Evolutionary conservation across 768 basidiomycete genomes (phyloP).

Genomic region (Austroboletus eburneus): DNA sequence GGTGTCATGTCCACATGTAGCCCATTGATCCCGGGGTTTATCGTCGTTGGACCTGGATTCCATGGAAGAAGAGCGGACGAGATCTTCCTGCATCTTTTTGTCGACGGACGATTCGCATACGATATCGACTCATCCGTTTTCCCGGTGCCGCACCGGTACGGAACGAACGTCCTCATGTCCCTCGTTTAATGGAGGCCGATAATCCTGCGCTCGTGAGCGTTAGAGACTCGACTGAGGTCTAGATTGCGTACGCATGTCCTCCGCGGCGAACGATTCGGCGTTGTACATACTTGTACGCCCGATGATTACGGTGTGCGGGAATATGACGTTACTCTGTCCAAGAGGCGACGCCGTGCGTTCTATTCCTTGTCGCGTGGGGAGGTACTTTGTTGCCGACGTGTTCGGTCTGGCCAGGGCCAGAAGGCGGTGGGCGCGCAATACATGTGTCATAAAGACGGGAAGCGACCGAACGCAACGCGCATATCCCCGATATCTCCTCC

Average conservation of each 20-base stretch:
- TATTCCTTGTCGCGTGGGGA: background rate
- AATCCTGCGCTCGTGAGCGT: background rate
- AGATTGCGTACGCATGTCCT: constrained; percentile 67
- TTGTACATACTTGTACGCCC: constrained; percentile 34
- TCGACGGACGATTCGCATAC: background rate
- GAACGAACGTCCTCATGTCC: background rate
- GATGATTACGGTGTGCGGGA: background rate
- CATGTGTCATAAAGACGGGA: background rate
- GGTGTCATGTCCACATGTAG: no score
- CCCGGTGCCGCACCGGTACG: background rate
- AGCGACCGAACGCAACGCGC: no score
- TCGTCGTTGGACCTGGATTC: no score
- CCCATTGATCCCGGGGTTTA: no score
- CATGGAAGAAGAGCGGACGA: background rate
- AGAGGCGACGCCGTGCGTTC: background rate
- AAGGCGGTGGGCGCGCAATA: background rate
- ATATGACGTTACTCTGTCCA: no score
- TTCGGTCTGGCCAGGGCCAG: background rate
- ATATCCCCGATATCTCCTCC: no score
- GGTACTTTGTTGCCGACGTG: no score
- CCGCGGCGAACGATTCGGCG: constrained; percentile 74
- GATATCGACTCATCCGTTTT: background rate
- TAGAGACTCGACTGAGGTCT: background rate
- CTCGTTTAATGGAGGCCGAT: background rate
- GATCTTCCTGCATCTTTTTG: no score